Evolutionary conservation across 192 early-diverging fungal genomes (phyloP).

Genomic region (Backusella australiensis): DNA sequence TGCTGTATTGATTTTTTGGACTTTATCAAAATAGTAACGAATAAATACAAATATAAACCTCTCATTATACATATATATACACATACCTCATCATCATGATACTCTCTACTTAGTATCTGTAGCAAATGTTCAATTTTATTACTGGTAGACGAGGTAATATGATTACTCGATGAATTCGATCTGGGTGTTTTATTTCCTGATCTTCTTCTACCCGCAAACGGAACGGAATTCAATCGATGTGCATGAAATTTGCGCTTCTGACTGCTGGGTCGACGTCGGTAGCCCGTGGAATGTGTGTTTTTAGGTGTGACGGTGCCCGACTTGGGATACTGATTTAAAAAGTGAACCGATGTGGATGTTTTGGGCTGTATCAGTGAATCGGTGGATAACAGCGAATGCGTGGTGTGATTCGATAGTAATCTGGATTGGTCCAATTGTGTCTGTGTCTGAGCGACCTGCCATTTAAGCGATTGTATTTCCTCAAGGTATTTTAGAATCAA

Average conservation of each 20-base stretch:
- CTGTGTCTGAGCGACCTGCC: background rate
- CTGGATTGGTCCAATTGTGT: background rate
- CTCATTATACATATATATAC: background rate
- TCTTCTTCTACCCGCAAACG: background rate
- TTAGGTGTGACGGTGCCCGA: background rate
- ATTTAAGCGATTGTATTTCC: background rate
- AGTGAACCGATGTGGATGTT: background rate
- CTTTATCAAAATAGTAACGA: background rate
- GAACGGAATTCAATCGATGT: background rate
- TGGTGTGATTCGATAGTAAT: background rate
- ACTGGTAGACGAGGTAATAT: background rate
- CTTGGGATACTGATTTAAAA: background rate
- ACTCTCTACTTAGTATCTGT: background rate
- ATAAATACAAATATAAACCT: background rate
- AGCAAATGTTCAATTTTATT: background rate
- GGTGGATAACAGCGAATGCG: background rate
- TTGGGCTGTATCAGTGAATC: background rate
- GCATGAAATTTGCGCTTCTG: background rate
- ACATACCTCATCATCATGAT: background rate
- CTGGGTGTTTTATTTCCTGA: background rate
- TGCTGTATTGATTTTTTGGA: background rate
- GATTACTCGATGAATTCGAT: background rate
- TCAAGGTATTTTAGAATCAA: background rate
- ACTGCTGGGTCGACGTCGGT: background rate
- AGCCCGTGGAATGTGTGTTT: background rate